Evolutionary conservation across 2,329 filamentous ascomycete species (phyloP), one percentile per base, ranked within the genome.

Genomic region (Penicillium sp.): DNA sequence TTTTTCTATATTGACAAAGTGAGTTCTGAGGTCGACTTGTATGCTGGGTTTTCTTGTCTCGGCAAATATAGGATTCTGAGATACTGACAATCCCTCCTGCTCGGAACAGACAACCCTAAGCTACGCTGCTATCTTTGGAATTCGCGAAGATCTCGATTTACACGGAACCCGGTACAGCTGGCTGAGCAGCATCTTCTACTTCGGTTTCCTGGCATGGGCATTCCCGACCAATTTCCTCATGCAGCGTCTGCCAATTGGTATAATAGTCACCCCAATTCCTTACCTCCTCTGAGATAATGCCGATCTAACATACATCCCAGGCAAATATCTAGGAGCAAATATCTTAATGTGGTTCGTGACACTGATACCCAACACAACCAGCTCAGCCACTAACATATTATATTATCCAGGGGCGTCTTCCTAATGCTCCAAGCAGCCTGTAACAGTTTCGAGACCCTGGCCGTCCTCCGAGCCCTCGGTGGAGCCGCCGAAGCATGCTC

Each of bases 111-210:
- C 80, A 0, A 82, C 77, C 0, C 66, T 82, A 27, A 80, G 77
- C 1, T 86, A 84, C 55, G 82, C 83, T 0, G 82, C 83, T 16
- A 81, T 86, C 41, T 84, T 86, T 50, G 81, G 81, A 1, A 79
- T 87, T 51, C 72, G 75, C 18, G 75, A 82, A 2, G 81, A 83
- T 53, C 72, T 85, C 8, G 56, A 76, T 12, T 71, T 86, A 1
- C 69, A 75, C n/a, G 80, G 80, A 1, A 74, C 76, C 0, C 71
- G 84, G 53, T 86, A 85, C 58, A 79, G 71, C 50, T 82, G 78
- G 75, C 67, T 81, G 0, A 75, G 70, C 30, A 75, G 72, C 50
- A 74, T 80, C 12, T 82, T 81, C 63, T 80, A 81, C 53, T 77
- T 81, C 53, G 79, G 77, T 0, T 81, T 77, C 53, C 58, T 82